These are phyloP conservation scores for Penicillium cinerascens DNA, from an alignment of 495 filamentous ascomycete genomes.

Conservation along the genomic window DNA sequence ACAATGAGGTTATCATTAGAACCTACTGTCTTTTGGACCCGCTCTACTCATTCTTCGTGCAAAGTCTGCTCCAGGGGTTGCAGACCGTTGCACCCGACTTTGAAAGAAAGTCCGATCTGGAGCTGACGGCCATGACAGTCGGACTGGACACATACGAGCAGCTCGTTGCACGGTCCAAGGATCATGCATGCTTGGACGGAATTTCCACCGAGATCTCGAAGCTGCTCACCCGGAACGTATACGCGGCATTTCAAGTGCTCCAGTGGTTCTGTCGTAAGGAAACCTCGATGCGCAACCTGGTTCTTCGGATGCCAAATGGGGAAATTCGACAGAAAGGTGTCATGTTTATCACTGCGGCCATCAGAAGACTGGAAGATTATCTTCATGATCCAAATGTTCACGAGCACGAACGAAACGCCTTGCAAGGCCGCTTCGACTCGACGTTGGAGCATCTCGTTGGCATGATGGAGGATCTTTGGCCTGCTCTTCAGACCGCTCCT, in stretches of 20 bases:
- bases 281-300: slow-evolving; percentile 58
- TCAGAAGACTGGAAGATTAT: slow-evolving; percentile 47
- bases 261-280: slow-evolving; percentile 59
- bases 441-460: slow-evolving; percentile 55
- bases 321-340: slow-evolving; percentile 59
- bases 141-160: slow-evolving; percentile 75
- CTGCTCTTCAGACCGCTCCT: slow-evolving; percentile 49
- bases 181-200: slow-evolving; percentile 57
- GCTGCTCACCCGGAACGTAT: slow-evolving; percentile 43
- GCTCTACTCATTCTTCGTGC: slow-evolving; percentile 65
- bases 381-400: slow-evolving; percentile 34
- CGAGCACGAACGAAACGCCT: slow-evolving; percentile 26
- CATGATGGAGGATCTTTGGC: slow-evolving; percentile 50
- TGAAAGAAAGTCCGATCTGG: slow-evolving; percentile 49
- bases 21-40: slow-evolving; percentile 80
- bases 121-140: slow-evolving; percentile 60
- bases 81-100: slow-evolving; percentile 40
- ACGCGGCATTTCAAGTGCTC: slow-evolving; percentile 42
- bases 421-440: slow-evolving; percentile 29
- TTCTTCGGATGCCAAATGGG: slow-evolving; percentile 60
- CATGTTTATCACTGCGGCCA: slow-evolving; percentile 51
- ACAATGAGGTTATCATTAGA: slow-evolving; percentile 70
- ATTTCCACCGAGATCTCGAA: slow-evolving; percentile 52
- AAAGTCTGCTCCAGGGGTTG: slow-evolving; percentile 50
- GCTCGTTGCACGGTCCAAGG: slow-evolving; percentile 70